Conservation (phyloP, 139 green algal genomes). For the Ettlia oleoabundans region DNA sequence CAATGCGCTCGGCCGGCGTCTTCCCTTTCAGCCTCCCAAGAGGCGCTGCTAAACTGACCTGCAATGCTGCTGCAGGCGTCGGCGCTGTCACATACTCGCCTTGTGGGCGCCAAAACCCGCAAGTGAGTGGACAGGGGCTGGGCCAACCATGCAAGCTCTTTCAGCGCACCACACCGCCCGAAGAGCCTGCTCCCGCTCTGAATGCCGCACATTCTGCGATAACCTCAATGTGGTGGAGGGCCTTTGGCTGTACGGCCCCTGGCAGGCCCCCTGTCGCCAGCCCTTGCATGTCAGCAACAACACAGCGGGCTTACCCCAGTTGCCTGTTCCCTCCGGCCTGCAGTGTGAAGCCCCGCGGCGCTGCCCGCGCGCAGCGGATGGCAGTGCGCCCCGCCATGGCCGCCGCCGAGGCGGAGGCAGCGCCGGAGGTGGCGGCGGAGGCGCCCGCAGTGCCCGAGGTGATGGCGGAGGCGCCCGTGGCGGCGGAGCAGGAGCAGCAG, state of each 20-base stretch:
- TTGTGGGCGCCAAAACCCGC: neutral
- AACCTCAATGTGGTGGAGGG: neutral
- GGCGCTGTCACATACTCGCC: neutral
- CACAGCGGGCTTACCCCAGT: neutral
- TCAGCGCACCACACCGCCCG: neutral
- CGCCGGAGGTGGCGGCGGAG: slow-evolving; percentile 2
- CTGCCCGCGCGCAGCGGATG: slow-evolving; percentile 2
- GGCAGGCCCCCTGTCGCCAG: neutral
- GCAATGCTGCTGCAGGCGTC: slow-evolving; percentile 10
- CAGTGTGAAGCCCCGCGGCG: slow-evolving; percentile 16
- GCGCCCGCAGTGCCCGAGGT: neutral
- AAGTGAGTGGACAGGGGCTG: neutral
- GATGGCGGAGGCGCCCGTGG: neutral
- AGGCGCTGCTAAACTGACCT: neutral
- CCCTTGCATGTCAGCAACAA: neutral
- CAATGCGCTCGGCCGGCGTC: neutral
- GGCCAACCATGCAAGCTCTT: neutral
- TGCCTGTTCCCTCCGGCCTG: neutral
- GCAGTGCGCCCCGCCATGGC: slow-evolving; percentile 9
- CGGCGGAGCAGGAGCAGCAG: neutral
- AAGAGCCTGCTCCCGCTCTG: neutral
- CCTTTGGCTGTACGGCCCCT: neutral
- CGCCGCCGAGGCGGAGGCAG: slow-evolving; percentile 27
- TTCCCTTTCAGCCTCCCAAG: neutral
- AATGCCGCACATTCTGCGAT: neutral